A percentile compares a stretch with the other conserved stretches of the same genome.
phyloP scores from a whole-genome alignment of 352 stramenopile genomes.

The Pythium rishiriense region DNA sequence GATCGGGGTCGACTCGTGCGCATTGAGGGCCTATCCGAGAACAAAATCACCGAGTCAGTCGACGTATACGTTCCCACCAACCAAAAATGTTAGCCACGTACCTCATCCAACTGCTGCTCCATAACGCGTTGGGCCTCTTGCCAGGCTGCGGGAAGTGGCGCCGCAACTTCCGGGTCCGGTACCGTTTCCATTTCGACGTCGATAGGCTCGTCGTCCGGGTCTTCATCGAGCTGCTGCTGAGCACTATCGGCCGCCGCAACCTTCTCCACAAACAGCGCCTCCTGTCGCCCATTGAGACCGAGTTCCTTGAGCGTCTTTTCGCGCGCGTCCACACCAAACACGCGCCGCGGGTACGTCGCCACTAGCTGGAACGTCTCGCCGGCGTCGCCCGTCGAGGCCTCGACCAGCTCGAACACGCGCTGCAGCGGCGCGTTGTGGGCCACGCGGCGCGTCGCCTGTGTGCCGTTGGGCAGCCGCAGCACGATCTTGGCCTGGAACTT shows the following conservation, averaged over 20 bases:
- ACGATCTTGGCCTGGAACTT: constrained; percentile 45
- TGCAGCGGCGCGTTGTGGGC: constrained; percentile 34
- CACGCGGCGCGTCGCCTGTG: constrained; percentile 50
- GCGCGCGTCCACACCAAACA: constrained; percentile 44
- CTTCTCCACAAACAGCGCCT: constrained; percentile 65
- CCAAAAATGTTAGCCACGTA: constrained; percentile 10
- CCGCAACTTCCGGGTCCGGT: background rate
- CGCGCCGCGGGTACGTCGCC: constrained; percentile 58
- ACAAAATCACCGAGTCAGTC: background rate
- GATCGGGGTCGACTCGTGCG: constrained; percentile 42
- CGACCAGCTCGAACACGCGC: constrained; percentile 52
- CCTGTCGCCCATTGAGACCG: constrained; percentile 55
- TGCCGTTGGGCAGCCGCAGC: constrained; percentile 48
- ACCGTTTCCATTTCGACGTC: constrained; percentile 28
- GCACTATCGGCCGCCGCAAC: background rate
- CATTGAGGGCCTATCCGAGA: constrained; percentile 34
- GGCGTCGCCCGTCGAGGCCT: constrained; percentile 51
- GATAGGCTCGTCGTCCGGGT: background rate
- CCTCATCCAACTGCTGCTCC: constrained; percentile 58
- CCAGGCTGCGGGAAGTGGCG: constrained; percentile 41
- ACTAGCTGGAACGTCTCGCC: constrained; percentile 47
- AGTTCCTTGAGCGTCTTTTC: constrained; percentile 54
- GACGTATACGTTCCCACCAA: background rate
- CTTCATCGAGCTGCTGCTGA: background rate
- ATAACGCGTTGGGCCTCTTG: constrained; percentile 40